phyloP scores from a whole-genome alignment of 2,329 filamentous ascomycete genomes.

The Talaromyces sp. region DNA sequence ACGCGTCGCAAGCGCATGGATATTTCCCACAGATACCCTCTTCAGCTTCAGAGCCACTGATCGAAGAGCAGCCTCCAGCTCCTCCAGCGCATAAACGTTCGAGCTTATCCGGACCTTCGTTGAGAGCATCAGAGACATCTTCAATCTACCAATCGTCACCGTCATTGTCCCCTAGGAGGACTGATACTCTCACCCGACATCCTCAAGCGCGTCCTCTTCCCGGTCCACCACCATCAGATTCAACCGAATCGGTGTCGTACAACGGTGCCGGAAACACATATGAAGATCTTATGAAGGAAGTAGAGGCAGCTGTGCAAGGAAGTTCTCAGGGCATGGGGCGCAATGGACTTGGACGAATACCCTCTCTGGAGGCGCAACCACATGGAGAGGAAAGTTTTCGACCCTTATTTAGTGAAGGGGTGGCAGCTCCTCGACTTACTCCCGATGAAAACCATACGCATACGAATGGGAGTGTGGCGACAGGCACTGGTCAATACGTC shows the following conservation, averaged over 20 bases:
- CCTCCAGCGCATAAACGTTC: constrained; percentile 33
- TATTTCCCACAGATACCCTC: constrained; percentile 9
- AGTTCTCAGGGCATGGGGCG: constrained; percentile 9
- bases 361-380: neutral
- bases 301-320: constrained; percentile 51
- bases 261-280: constrained; percentile 36
- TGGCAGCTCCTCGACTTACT: constrained; percentile 27
- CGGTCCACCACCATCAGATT: constrained; percentile 45
- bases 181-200: constrained; percentile 54
- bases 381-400: constrained; percentile 20
- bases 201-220: constrained; percentile 59
- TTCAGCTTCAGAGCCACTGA: constrained; percentile 8
- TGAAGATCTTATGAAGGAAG: constrained; percentile 57
- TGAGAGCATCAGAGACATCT: constrained; percentile 41
- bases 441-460: constrained; percentile 46
- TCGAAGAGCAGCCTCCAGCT: constrained; percentile 33
- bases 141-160: constrained; percentile 54
- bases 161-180: constrained; percentile 49
- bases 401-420: constrained; percentile 18
- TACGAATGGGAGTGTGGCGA: constrained; percentile 48
- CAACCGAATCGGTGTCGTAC: constrained; percentile 38
- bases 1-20: constrained; percentile 21
- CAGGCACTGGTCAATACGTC: constrained; percentile 43
- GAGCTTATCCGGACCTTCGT: constrained; percentile 30
- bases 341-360: neutral